Evolutionary conservation across 257 asterid genomes (phyloP), one percentile per base, ranked within the genome.

Genomic region (Lycium barbarum): DNA sequence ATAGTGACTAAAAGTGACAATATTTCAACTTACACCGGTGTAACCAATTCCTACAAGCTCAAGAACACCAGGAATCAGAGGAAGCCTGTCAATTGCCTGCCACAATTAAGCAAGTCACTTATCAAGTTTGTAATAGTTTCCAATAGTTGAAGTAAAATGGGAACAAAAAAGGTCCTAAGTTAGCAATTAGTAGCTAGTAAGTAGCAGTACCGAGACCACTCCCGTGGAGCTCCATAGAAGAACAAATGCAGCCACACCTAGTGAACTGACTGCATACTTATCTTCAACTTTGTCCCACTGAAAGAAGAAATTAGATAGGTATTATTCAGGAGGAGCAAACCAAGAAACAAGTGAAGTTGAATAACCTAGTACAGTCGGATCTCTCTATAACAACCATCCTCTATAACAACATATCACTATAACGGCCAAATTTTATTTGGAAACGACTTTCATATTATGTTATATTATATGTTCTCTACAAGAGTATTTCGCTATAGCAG

Each of bases 241-340:
- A 58, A 95, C 83, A 72, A 79, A 88, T 84, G 89, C 95, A 40
- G 98, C 95, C 86, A 90, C 94, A 8, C 86, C 98, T 58, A 95
- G 89, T 83, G 98, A 92, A 87, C 88, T 84, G 83, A 95, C 97
- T 26, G 99, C 99, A 38, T 95, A 95, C 87, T 95, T 95, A 89
- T 95, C 98, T 7, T 95, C 99, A 43, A 94, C 89, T 90, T 93
- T 95, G 54, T 92, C 95, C 99, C 99, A 95, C 99, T 95, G 86
- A 47, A 84, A 54, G 13, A 51, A 66, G 51, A 62, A 71, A 7
- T 22, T 9, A 11, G 80, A 26, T 3, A 2, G 68, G 67, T 35
- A 49, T 66, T 57, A n/a, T 35, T 49, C 10, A 9, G 58, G 40
- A 53, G 38, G 45, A 57, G 43, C 3, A 18, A 20, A 58, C 58